A percentile compares a stretch with the other conserved stretches of the same genome.
phyloP scores from a whole-genome alignment of 805 yeast species.

The Lachancea nothofagi region DNA sequence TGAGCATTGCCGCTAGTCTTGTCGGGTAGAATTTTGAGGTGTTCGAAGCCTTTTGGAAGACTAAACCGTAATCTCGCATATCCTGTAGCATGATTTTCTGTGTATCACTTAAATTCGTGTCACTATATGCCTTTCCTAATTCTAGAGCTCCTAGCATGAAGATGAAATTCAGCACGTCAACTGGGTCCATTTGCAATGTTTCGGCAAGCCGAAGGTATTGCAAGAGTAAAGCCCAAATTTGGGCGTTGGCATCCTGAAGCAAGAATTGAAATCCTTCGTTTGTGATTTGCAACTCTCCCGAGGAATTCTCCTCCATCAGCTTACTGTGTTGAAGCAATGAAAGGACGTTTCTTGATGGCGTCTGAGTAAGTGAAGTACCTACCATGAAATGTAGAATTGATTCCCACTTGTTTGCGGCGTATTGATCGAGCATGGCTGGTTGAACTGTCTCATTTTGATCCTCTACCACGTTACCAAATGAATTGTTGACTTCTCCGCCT shows the following conservation, averaged over 20 bases:
- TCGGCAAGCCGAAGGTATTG: slow-evolving; percentile 86
- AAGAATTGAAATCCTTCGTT: slow-evolving; percentile 91
- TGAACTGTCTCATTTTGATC: slow-evolving; percentile 52
- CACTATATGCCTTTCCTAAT: slow-evolving; percentile 78
- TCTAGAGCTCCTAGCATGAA: slow-evolving; percentile 92
- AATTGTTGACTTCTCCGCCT: slow-evolving; percentile 60
- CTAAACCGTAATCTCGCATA: slow-evolving; percentile 84
- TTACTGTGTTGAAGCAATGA: slow-evolving; percentile 73
- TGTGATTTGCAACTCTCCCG: slow-evolving; percentile 60
- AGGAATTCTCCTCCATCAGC: slow-evolving; percentile 64
- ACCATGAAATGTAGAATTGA: slow-evolving; percentile 95
- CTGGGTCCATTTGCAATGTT: slow-evolving; percentile 85
- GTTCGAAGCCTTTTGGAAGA: slow-evolving; percentile 58
- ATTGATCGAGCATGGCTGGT: slow-evolving; percentile 62
- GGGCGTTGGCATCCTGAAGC: slow-evolving; percentile 87
- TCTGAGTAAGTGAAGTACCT: slow-evolving; percentile 67
- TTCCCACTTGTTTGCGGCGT: slow-evolving; percentile 90
- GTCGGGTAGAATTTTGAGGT: slow-evolving; percentile 81
- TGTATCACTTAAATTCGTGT: slow-evolving; percentile 64
- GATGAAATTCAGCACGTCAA: slow-evolving; percentile 88
- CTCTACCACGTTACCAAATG: slow-evolving; percentile 71
- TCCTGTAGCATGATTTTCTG: slow-evolving; percentile 85
- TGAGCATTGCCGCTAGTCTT: slow-evolving; percentile 78
- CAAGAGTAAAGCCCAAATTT: slow-evolving; percentile 85
- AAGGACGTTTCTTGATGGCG: slow-evolving; percentile 80